A percentile compares a stretch with the other conserved stretches of the same genome.
Conservation (phyloP, 2,329 filamentous ascomycete species). For the Claviceps maximensis region DNA sequence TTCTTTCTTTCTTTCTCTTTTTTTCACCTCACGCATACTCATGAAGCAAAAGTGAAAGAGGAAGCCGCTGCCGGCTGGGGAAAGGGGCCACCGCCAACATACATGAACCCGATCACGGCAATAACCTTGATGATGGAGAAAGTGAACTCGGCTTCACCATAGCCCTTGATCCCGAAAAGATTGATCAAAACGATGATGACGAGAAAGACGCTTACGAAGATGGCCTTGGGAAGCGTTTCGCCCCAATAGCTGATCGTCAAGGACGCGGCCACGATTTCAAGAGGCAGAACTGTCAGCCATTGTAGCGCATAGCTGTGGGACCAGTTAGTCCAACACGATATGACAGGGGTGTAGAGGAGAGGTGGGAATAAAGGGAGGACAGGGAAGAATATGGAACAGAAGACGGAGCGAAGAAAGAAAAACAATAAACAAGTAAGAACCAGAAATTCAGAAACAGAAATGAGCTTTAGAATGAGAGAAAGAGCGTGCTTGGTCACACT, state of each 20-base stretch:
- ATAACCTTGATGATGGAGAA: slow-evolving; percentile 78
- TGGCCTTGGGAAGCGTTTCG: slow-evolving; percentile 46
- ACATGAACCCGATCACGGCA: slow-evolving; percentile 82
- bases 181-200: slow-evolving; percentile 67
- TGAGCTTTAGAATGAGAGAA: too few species aligned
- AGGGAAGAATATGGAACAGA: background rate
- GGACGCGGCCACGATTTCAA: slow-evolving; percentile 78
- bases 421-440: background rate
- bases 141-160: slow-evolving; percentile 80
- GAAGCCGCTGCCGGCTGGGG: too few species aligned
- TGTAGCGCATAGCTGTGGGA: slow-evolving; percentile 61
- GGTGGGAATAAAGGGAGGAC: background rate
- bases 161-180: slow-evolving; percentile 75
- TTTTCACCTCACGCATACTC: too few species aligned
- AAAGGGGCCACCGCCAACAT: slow-evolving; percentile 19
- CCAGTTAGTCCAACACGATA: background rate
- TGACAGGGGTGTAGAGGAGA: background rate
- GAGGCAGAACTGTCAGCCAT: slow-evolving; percentile 71
- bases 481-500: too few species aligned
- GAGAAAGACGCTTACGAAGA: slow-evolving; percentile 76
- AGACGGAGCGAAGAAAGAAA: too few species aligned
- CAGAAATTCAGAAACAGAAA: background rate
- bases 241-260: slow-evolving; percentile 79
- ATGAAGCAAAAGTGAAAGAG: too few species aligned
- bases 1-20: too few species aligned